Evolutionary conservation across 2,329 filamentous ascomycete genomes (phyloP).

Genomic region (Macrophomina phaseolina): DNA sequence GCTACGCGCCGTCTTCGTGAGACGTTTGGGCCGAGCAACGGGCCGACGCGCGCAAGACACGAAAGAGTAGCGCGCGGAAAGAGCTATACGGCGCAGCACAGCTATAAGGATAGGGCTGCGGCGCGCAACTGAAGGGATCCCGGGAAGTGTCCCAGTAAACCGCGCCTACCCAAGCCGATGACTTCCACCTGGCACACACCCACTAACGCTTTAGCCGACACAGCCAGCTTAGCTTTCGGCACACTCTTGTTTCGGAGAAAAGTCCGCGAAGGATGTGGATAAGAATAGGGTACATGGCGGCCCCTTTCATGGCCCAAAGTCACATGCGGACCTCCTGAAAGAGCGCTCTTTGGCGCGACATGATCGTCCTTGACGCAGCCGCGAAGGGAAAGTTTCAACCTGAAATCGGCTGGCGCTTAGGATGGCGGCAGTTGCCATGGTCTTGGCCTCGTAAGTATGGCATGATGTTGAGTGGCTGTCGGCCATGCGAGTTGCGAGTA

Average conservation of each 20-base stretch:
- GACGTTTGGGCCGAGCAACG: conserved; percentile 8
- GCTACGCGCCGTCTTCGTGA: conserved; percentile 12
- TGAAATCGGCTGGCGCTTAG: not conserved
- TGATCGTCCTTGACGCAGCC: not conserved
- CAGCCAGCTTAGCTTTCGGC: not conserved
- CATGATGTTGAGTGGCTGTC: not conserved
- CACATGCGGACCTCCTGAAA: conserved; percentile 1
- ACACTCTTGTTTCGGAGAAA: not conserved
- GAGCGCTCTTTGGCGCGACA: not conserved
- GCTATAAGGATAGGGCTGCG: conserved; percentile 1
- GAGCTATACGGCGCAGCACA: not conserved
- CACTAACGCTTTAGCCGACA: not conserved
- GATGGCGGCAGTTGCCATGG: not conserved
- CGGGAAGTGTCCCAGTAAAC: not conserved
- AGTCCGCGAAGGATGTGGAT: not conserved
- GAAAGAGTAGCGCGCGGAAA: not conserved
- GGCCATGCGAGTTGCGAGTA: not conserved
- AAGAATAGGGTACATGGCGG: not conserved
- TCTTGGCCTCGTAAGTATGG: not conserved
- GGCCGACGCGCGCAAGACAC: conserved; percentile 1
- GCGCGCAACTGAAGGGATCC: not conserved
- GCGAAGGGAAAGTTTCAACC: not conserved
- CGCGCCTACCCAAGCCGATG: not conserved
- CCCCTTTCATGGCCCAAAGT: not conserved
- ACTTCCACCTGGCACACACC: not conserved